Conservation (phyloP, 805 yeast species). For the Millerago galiae region DNA sequence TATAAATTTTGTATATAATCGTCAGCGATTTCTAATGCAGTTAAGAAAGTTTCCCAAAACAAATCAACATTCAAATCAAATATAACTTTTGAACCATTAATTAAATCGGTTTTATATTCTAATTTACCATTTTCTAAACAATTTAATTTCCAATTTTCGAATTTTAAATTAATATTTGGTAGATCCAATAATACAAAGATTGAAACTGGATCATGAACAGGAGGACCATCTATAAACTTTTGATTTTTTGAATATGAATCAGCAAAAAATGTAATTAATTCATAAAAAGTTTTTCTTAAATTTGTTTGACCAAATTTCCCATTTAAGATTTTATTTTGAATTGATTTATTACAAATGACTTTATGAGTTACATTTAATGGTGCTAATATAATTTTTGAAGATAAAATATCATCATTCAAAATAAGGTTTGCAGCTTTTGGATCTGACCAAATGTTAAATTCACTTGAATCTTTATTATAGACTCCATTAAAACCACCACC, state of each 20-base stretch:
- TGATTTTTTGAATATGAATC: slow-evolving; percentile 36
- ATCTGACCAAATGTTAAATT: slow-evolving; percentile 72
- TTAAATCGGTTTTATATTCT: slow-evolving; percentile 10
- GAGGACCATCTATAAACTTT: slow-evolving; percentile 53
- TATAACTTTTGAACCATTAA: slow-evolving; percentile 34
- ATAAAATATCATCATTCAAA: slow-evolving; percentile 38
- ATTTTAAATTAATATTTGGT: slow-evolving; percentile 16
- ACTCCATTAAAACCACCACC: slow-evolving; percentile 52
- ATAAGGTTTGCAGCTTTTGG: slow-evolving; percentile 66
- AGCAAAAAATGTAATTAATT: slow-evolving; percentile 46
- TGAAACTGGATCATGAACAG: slow-evolving; percentile 78
- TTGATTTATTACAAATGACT: slow-evolving; percentile 43
- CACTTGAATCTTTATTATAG: slow-evolving; percentile 43
- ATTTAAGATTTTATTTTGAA: slow-evolving; percentile 34
- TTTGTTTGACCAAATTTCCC: slow-evolving; percentile 27
- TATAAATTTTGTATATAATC: neutral
- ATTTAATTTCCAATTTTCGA: slow-evolving; percentile 8
- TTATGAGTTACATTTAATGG: slow-evolving; percentile 71
- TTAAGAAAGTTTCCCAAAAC: slow-evolving; percentile 42
- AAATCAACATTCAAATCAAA: slow-evolving; percentile 31
- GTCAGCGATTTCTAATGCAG: slow-evolving; percentile 33
- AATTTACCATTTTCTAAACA: slow-evolving; percentile 19
- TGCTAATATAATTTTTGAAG: slow-evolving; percentile 43
- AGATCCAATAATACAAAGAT: slow-evolving; percentile 44
- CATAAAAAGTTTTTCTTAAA: slow-evolving; percentile 48